Percentiles rank a stretch among this genome's conserved stretches.
Conservation (phyloP, 2,329 filamentous ascomycete species). For the Periglandula ipomoeae region DNA sequence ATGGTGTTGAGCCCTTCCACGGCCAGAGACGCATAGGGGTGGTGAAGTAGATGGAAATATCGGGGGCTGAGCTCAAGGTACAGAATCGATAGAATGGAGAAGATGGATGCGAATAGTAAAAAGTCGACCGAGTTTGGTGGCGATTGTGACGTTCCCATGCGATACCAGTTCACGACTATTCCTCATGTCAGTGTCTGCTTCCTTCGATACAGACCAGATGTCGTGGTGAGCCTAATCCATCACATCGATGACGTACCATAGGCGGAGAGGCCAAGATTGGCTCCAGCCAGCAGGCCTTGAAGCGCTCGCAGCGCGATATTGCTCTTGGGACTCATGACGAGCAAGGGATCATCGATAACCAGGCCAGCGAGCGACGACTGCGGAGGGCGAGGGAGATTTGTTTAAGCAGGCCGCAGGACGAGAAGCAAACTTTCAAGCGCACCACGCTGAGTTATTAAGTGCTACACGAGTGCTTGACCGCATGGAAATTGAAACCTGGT, state of each 20-base stretch:
- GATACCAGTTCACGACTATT: slow-evolving; percentile 52
- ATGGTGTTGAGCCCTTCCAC: slow-evolving; percentile 43
- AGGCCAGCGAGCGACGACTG: not conserved
- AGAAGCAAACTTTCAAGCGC: not conserved
- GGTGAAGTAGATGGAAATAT: slow-evolving; percentile 33
- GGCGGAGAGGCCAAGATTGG: slow-evolving; percentile 12
- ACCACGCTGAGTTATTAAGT: not conserved
- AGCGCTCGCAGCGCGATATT: slow-evolving; percentile 11
- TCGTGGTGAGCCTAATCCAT: not conserved
- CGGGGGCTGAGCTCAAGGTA: slow-evolving; percentile 44
- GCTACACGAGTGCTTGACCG: not conserved
- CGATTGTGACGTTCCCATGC: slow-evolving; percentile 41
- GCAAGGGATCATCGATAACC: not conserved
- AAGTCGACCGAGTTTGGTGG: slow-evolving; percentile 51
- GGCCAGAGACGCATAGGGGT: slow-evolving; percentile 38
- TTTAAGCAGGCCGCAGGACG: not conserved
- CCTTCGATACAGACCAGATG: not conserved
- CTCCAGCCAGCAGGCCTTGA: slow-evolving; percentile 12
- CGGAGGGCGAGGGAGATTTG: not conserved
- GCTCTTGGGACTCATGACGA: slow-evolving; percentile 11
- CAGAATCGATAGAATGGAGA: slow-evolving; percentile 44
- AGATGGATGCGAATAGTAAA: slow-evolving; percentile 43
- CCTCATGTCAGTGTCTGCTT: slow-evolving; percentile 1
- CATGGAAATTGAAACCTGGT: not conserved
- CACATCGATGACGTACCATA: slow-evolving; percentile 10